Evolutionary conservation across 2,329 filamentous ascomycete species (phyloP), one percentile per base, ranked within the genome.

Genomic region (Chalaropsis thielavioides): DNA sequence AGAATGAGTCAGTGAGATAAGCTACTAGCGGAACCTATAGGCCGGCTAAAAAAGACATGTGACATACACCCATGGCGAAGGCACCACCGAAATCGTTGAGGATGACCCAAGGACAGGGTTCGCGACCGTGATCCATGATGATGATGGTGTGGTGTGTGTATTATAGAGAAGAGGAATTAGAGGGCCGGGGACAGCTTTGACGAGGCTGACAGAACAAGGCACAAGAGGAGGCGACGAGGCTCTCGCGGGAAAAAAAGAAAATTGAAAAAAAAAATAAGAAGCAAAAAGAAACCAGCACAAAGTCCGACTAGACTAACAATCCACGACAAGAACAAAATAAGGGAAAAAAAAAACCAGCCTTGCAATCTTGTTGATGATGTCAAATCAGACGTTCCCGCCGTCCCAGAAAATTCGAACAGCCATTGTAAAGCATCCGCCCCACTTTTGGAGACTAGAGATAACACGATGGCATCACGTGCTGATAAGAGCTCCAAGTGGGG

Each of bases 51-150:
- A 10, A 19, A 46, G 11, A 31, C 10, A 41, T 4, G 41, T 6
- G 62, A 71, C 89, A 69, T 88, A 94, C 90, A 71, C 92, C 92
- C 92, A 96, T 97, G 74, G 84, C 87, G 73, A 97, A 96, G 66
- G 92, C 94, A 78, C 94, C 94, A 69, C 94, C 94, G 75, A 97
- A 97, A 79, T 99, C 94, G 78, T 92, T 96, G 70, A 97, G 83
- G 69, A 94, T 89, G 73, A 97, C 92, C 87, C 88, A 97, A 65
- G 94, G 94, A 78, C 94, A 97, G 68, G 94, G 94, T 77, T 97
- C 94, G 79, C 94, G 84, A 69, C 89, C 88, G 81, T 97, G 94
- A 85, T 99, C 92, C 88, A 96, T 94, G 63, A 70, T 69, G 61
- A 44, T 8, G 40, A 60, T 64, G 40, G 51, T 64, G 31, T 67